These are phyloP conservation scores for Phaeomoniella chlamydospora DNA, from an alignment of 2,329 filamentous ascomycete species.

Conservation along the genomic window DNA sequence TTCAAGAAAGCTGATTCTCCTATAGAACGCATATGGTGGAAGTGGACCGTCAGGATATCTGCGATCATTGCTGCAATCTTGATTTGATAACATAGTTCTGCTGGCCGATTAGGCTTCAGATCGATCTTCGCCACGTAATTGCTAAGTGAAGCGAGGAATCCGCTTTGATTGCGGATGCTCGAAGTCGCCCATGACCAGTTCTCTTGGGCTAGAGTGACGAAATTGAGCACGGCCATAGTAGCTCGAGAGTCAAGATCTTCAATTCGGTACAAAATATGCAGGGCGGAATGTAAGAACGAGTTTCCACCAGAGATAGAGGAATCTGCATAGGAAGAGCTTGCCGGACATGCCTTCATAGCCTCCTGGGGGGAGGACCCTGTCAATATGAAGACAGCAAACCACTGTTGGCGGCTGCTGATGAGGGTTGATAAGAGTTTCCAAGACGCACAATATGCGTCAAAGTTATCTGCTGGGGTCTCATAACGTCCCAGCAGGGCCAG, in stretches of 20 bases:
- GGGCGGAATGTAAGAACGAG: slow-evolving; percentile 60
- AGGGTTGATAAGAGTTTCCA: slow-evolving; percentile 83
- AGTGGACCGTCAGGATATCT: slow-evolving; percentile 79
- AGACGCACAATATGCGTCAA: slow-evolving; percentile 49
- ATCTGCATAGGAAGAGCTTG: slow-evolving; percentile 16
- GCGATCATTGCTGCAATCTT: slow-evolving; percentile 68
- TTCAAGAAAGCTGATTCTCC: slow-evolving; percentile 55
- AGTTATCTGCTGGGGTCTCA: slow-evolving; percentile 58
- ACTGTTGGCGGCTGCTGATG: slow-evolving; percentile 81
- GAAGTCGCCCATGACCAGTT: slow-evolving; percentile 93
- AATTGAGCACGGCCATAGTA: slow-evolving; percentile 65
- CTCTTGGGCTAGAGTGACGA: slow-evolving; percentile 77
- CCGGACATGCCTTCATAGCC: slow-evolving; percentile 30
- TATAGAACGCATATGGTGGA: slow-evolving; percentile 71
- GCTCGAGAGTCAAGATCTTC: slow-evolving; percentile 49
- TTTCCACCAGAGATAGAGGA: slow-evolving; percentile 31
- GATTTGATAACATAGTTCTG: slow-evolving; percentile 41
- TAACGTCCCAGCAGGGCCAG: slow-evolving; percentile 63
- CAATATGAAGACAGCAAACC: slow-evolving; percentile 86
- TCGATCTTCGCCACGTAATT: slow-evolving; percentile 51
- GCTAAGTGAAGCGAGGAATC: slow-evolving; percentile 59
- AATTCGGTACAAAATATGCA: slow-evolving; percentile 55
- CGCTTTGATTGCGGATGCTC: slow-evolving; percentile 56
- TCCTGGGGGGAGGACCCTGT: slow-evolving; percentile 77
- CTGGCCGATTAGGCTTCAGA: slow-evolving; percentile 31